Evolutionary conservation across 305 asterid genomes (phyloP).

Genomic region (Withania somnifera): DNA sequence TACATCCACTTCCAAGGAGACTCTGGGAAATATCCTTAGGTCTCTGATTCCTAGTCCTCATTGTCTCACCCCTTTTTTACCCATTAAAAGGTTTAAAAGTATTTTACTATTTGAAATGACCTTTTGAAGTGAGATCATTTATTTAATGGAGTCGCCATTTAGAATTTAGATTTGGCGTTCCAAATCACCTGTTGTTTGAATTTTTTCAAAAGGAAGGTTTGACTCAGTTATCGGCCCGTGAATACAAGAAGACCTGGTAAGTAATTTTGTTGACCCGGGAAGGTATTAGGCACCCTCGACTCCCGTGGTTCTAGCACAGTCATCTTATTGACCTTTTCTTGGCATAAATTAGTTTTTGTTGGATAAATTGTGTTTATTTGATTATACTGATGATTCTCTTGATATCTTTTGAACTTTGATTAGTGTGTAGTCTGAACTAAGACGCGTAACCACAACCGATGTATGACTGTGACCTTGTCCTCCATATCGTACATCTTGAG

Average conservation of each 20-base stretch:
- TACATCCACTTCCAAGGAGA: not conserved
- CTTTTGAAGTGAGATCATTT: not conserved
- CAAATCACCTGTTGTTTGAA: not conserved
- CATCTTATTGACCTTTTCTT: not conserved
- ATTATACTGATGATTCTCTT: not conserved
- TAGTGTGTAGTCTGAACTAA: not conserved
- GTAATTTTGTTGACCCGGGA: not conserved
- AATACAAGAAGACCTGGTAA: not conserved
- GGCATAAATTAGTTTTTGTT: not conserved
- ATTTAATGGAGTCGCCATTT: not conserved
- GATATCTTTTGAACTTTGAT: not conserved
- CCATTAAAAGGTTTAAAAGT: not conserved
- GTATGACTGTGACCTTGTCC: not conserved
- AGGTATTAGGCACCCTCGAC: not conserved
- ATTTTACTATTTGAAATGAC: not conserved
- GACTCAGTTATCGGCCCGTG: not conserved
- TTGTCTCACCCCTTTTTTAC: not conserved
- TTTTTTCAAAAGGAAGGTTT: not conserved
- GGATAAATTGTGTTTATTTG: not conserved
- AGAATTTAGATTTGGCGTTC: not conserved
- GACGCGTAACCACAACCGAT: not conserved
- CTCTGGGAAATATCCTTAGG: not conserved
- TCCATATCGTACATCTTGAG: not conserved
- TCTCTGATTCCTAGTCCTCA: not conserved
- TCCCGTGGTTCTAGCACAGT: not conserved